These are phyloP conservation scores for Boletus subparvulus DNA, from an alignment of 768 basidiomycete genomes.

Conservation along the genomic window DNA sequence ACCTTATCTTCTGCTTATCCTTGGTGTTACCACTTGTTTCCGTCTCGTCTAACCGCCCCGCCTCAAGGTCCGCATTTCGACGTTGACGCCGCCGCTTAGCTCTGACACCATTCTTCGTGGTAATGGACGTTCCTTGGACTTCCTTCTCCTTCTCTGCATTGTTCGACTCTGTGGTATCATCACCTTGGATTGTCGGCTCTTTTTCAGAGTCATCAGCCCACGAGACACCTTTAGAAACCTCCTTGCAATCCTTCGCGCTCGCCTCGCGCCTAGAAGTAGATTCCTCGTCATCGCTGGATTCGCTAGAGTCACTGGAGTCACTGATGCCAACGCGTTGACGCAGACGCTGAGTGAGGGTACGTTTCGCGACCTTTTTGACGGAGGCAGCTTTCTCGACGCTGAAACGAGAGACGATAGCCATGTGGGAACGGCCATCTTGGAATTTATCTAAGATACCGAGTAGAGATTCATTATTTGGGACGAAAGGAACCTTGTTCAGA, in stretches of 20 bases:
- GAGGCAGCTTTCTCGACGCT: conserved; percentile 72
- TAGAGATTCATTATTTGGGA: conserved; percentile 83
- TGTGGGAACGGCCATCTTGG: conserved; percentile 88
- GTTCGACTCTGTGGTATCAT: conserved; percentile 22
- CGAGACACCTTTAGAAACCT: conserved; percentile 28
- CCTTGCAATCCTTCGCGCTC: conserved; percentile 16
- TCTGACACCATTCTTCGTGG: conserved; percentile 15
- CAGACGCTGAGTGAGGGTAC: conserved; percentile 74
- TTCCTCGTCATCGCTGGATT: conserved; percentile 44
- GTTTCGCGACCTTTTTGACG: conserved; percentile 82
- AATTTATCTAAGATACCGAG: conserved; percentile 85
- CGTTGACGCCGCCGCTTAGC: conserved; percentile 12
- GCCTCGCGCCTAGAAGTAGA: conserved; percentile 21
- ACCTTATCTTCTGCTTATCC: conserved; percentile 28
- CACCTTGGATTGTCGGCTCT: conserved; percentile 29
- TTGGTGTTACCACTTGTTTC: conserved; percentile 18
- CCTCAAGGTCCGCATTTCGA: conserved; percentile 24
- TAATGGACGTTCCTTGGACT: conserved; percentile 5
- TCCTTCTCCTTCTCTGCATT: conserved; percentile 15
- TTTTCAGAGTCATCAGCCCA: conserved; percentile 36
- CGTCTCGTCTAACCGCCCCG: conserved; percentile 16
- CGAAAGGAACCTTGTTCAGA: conserved; percentile 82
- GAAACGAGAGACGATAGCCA: conserved; percentile 85
- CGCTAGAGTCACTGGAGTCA: conserved; percentile 55
- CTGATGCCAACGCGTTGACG: conserved; percentile 73